phyloP scores from a whole-genome alignment of 139 green algal genomes.

The Chlorella sp. region DNA sequence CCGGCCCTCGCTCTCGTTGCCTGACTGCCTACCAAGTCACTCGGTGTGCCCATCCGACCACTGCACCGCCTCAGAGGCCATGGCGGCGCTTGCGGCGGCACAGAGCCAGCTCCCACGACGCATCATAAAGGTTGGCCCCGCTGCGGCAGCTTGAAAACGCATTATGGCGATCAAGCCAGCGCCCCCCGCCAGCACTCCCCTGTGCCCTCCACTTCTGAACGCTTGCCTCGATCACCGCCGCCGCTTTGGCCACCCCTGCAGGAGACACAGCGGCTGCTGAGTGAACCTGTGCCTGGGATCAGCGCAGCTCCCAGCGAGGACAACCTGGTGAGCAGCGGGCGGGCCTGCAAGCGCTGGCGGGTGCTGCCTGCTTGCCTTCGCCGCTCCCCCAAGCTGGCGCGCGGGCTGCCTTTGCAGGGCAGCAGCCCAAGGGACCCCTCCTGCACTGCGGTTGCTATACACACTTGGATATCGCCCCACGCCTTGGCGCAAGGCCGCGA shows the following conservation, averaged over 20 bases:
- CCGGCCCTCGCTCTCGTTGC: too few relatives aligned
- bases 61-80: neutral
- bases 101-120: slow-evolving; percentile 64
- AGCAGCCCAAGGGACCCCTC: neutral
- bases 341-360: too few relatives aligned
- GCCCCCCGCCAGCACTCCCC: neutral
- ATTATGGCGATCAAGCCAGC: too few relatives aligned
- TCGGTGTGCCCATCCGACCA: neutral
- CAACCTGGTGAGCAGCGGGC: slow-evolving; percentile 76
- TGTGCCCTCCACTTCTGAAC: neutral
- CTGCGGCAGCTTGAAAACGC: neutral
- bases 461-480: neutral
- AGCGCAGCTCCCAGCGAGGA: slow-evolving; percentile 94
- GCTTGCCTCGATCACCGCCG: too few relatives aligned
- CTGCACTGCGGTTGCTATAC: neutral
- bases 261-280: slow-evolving; percentile 98
- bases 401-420: too few relatives aligned
- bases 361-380: neutral
- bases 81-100: neutral
- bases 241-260: slow-evolving; percentile 40
- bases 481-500: neutral
- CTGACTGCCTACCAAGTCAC: too few relatives aligned
- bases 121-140: slow-evolving; percentile 75
- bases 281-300: slow-evolving; percentile 97
- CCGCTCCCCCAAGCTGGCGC: too few relatives aligned